Conservation (phyloP, 1,284 basidiomycete species). For the Exobasidium cylindrosporum region DNA sequence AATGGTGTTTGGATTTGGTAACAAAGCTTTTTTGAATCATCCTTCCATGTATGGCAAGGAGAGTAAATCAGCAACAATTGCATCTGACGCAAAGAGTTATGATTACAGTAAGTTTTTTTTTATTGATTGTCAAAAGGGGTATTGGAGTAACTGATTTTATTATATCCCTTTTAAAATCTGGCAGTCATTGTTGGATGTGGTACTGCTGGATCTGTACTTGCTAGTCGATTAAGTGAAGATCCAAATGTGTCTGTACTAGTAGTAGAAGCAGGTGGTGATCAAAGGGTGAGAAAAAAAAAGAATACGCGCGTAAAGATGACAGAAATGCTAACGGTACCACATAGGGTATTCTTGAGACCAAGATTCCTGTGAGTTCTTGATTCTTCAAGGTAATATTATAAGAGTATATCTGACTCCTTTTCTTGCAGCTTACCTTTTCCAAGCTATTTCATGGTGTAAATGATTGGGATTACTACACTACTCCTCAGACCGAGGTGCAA, state of each 20-base stretch:
- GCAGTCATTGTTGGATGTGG: constrained; percentile 37
- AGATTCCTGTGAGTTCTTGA: no score
- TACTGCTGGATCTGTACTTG: constrained; percentile 42
- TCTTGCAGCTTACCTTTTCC: constrained; percentile 30
- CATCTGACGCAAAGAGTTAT: constrained; percentile 11
- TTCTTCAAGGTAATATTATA: neutral
- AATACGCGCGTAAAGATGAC: constrained; percentile 11
- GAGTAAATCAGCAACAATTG: neutral
- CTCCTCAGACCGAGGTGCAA: constrained; percentile 24
- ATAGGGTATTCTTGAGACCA: constrained; percentile 29
- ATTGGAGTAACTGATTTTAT: constrained; percentile 42
- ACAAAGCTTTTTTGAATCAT: constrained; percentile 11
- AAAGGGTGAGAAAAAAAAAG: no score
- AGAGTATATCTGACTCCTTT: no score
- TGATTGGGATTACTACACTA: constrained; percentile 45
- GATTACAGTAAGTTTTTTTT: constrained; percentile 12
- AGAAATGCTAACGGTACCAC: no score
- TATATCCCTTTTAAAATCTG: constrained; percentile 3
- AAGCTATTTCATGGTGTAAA: constrained; percentile 37
- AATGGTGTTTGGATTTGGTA: constrained; percentile 14
- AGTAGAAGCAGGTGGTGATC: constrained; percentile 38
- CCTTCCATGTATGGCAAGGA: constrained; percentile 12
- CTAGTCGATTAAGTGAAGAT: constrained; percentile 36
- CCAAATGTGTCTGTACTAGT: constrained; percentile 34
- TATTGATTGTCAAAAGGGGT: constrained; percentile 36